These are phyloP conservation scores for Nidula microcarpa DNA, from an alignment of 768 basidiomycete species.

Conservation along the genomic window DNA sequence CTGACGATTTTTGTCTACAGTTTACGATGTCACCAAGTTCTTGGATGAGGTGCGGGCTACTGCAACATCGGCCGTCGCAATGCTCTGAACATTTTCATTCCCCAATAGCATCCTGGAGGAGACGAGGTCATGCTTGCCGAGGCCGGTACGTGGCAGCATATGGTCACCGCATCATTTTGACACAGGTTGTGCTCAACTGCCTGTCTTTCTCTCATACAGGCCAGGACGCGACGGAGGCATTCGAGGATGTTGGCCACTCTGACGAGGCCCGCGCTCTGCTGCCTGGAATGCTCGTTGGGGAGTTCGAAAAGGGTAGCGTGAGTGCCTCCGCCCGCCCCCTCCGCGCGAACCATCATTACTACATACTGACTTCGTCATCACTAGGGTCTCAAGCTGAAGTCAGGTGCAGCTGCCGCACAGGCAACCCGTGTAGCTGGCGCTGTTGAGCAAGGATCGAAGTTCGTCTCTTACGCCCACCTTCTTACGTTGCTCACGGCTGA, in stretches of 20 bases:
- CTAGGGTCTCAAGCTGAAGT: slow-evolving; percentile 52
- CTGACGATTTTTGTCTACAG: slow-evolving; percentile 39
- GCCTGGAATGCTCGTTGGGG: slow-evolving; percentile 74
- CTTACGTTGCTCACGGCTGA: slow-evolving; percentile 5
- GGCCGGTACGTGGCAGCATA: slow-evolving; percentile 58
- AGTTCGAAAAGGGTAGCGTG: slow-evolving; percentile 72
- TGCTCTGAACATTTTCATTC: slow-evolving; percentile 1
- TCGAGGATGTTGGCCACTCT: slow-evolving; percentile 99
- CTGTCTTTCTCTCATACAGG: slow-evolving; percentile 39
- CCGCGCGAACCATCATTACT: slow-evolving; percentile 4
- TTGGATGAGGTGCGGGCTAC: slow-evolving; percentile 75
- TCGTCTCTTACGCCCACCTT: slow-evolving; percentile 15
- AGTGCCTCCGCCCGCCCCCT: slow-evolving; percentile 19
- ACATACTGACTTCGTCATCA: slow-evolving; percentile 1
- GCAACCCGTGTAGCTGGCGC: slow-evolving; percentile 42
- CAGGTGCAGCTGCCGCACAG: slow-evolving; percentile 44
- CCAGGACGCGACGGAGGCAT: slow-evolving; percentile 95
- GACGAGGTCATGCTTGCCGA: slow-evolving; percentile 97
- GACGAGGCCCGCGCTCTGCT: slow-evolving; percentile 93
- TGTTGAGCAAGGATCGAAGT: slow-evolving; percentile 71
- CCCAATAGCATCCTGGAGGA: slow-evolving; percentile 85
- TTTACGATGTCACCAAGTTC: slow-evolving; percentile 93
- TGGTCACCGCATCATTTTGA: slow-evolving; percentile 5
- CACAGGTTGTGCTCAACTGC: slow-evolving; percentile 1
- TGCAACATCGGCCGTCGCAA: neutral